phyloP scores from a whole-genome alignment of 1,139 yeast genomes.

The Candida frijolesensis region DNA sequence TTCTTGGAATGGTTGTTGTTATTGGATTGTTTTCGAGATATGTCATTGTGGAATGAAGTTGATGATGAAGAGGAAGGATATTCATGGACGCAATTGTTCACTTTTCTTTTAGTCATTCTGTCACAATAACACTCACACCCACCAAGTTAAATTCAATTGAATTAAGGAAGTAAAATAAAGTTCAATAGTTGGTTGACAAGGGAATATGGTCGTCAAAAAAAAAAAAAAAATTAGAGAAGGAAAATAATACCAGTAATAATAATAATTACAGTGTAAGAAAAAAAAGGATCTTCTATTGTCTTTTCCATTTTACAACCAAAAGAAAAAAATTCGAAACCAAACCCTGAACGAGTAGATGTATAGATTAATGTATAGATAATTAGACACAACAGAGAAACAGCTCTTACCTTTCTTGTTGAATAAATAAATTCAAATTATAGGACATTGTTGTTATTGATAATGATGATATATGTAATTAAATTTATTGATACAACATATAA shows the following conservation, averaged over 20 bases:
- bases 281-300: neutral
- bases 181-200: neutral
- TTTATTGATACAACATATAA: slow-evolving; percentile 2
- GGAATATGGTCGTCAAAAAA: neutral
- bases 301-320: neutral
- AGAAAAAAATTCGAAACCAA: neutral
- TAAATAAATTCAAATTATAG: neutral
- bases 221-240: neutral
- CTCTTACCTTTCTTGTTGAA: neutral
- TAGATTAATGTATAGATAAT: neutral
- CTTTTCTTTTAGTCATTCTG: neutral
- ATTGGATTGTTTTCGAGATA: neutral
- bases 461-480: neutral
- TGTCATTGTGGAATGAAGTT: neutral
- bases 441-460: neutral
- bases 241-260: neutral
- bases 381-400: neutral
- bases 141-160: neutral
- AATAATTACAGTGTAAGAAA: neutral
- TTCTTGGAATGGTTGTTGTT: neutral
- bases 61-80: neutral
- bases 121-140: too few relatives aligned
- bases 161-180: neutral
- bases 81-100: neutral
- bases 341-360: too few relatives aligned